Base-by-base conservation (phyloP, 139 green algal genomes). In the Zygnema circumcarinatum region DNA sequence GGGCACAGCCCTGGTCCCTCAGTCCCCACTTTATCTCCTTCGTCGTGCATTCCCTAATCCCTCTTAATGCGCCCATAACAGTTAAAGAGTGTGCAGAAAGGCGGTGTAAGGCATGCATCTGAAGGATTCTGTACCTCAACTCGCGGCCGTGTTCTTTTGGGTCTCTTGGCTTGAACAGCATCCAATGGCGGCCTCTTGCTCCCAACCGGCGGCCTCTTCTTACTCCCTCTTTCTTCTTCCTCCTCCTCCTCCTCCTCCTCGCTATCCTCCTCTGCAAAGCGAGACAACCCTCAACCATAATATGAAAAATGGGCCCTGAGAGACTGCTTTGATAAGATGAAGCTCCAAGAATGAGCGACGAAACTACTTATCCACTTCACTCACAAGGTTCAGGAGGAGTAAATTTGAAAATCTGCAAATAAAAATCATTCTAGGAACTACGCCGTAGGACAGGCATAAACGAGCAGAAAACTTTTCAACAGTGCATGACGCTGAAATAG, bases 221-320 rank as follows among this genome's bases (percentile, higher is more conserved):
- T 62, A 25, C 47, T 16, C 7, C 16, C 7, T 62, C 47, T 7
- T 16, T 62, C 47, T 62, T 62, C 47, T 62, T 62, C 74, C 7
- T 88, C 31, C 1, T 36, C 38, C 83, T 89, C 83, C 3, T 54
- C 52, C 31, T 89, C 83, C 21, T 89, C 81, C 73, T 87, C 81
- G 74, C 82, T 86, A 38, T 89, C 83, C 3, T 86, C 83, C 40
- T 89, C 32, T 76, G 36, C 11, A 78, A 41, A 69, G 32, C 47
- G 75, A 67, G 25, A 83, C 29, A 67, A 52, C n/a, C n/a, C n/a
- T n/a, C n/a, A n/a, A n/a, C n/a, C n/a, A n/a, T n/a, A n/a, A n/a
- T n/a, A n/a, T n/a, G n/a, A n/a, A n/a, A n/a, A n/a, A n/a, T n/a
- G n/a, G n/a, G n/a, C n/a, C n/a, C n/a, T n/a, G n/a, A n/a, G n/a